Evolutionary conservation across 441 rosid species (phyloP).

Genomic region (Erodium moschatum): DNA sequence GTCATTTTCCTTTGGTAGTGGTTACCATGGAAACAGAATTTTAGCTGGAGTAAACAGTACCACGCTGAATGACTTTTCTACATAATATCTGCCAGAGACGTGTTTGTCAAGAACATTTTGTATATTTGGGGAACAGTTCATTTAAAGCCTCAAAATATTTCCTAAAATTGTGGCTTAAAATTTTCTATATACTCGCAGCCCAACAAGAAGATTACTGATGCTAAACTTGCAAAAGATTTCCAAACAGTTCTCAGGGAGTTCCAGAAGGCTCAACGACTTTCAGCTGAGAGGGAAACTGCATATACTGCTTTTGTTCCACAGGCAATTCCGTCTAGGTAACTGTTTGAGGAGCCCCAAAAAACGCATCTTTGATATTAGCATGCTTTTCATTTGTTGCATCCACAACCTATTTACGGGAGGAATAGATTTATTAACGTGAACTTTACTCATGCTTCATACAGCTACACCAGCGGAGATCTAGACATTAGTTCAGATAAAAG

Average conservation of each 20-base stretch:
- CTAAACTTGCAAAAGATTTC: slow-evolving; percentile 63
- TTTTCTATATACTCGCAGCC: slow-evolving; percentile 22
- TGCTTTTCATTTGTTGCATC: neutral
- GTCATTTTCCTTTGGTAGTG: neutral
- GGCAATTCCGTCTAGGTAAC: slow-evolving; percentile 30
- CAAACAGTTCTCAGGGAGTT: slow-evolving; percentile 50
- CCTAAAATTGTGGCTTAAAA: neutral
- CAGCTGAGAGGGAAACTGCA: slow-evolving; percentile 56
- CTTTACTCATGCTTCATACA: slow-evolving; percentile 23
- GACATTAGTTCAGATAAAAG: slow-evolving; percentile 39
- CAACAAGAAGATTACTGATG: slow-evolving; percentile 57
- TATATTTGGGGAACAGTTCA: neutral
- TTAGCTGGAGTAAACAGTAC: neutral
- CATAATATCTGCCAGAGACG: neutral
- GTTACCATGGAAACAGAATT: neutral
- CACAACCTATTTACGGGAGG: neutral
- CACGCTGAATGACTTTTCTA: slow-evolving; percentile 4
- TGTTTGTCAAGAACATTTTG: slow-evolving; percentile 3
- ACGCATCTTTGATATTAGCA: neutral
- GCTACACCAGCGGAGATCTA: slow-evolving; percentile 48
- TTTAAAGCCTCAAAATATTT: neutral
- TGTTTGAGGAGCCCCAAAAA: slow-evolving; percentile 8
- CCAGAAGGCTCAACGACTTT: slow-evolving; percentile 62
- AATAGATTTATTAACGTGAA: neutral
- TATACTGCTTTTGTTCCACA: slow-evolving; percentile 39